phyloP scores from a whole-genome alignment of 1,284 basidiomycete genomes.

The Athelia sp. region DNA sequence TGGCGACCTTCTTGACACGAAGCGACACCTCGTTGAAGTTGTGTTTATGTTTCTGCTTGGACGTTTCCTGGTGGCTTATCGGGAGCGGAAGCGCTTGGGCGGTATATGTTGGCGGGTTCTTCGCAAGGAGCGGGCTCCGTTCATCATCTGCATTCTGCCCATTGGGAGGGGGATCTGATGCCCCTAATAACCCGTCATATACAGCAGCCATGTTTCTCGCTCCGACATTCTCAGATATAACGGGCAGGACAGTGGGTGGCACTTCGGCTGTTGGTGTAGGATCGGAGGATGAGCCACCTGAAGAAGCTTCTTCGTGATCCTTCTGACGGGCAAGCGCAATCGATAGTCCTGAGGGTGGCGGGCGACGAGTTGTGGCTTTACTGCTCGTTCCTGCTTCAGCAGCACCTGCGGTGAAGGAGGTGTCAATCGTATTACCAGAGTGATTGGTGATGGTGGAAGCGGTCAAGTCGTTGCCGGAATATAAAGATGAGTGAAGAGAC shows the following conservation, averaged over 20 bases:
- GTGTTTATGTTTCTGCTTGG: neutral
- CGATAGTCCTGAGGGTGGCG: slow-evolving; percentile 36
- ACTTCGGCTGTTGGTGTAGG: too few relatives aligned
- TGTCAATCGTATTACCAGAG: neutral
- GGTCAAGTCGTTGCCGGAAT: neutral
- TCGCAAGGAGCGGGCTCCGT: too few relatives aligned
- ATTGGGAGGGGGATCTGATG: neutral
- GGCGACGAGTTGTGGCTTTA: neutral
- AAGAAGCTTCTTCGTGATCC: too few relatives aligned
- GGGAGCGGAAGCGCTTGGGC: slow-evolving; percentile 1
- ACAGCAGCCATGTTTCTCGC: slow-evolving; percentile 2
- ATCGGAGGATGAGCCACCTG: too few relatives aligned
- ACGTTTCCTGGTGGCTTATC: neutral
- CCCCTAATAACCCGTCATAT: neutral
- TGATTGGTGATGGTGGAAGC: neutral
- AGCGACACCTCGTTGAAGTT: neutral
- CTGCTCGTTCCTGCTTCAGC: neutral
- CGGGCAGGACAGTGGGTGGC: neutral
- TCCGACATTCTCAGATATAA: neutral
- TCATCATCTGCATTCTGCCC: too few relatives aligned
- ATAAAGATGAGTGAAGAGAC: neutral
- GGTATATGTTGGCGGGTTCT: too few relatives aligned
- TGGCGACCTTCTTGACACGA: neutral
- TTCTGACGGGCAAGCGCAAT: slow-evolving; percentile 30
- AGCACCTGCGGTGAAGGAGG: neutral